phyloP scores from a whole-genome alignment of 371 early-diverging fungal genomes.

The Parasitella parasitica region DNA sequence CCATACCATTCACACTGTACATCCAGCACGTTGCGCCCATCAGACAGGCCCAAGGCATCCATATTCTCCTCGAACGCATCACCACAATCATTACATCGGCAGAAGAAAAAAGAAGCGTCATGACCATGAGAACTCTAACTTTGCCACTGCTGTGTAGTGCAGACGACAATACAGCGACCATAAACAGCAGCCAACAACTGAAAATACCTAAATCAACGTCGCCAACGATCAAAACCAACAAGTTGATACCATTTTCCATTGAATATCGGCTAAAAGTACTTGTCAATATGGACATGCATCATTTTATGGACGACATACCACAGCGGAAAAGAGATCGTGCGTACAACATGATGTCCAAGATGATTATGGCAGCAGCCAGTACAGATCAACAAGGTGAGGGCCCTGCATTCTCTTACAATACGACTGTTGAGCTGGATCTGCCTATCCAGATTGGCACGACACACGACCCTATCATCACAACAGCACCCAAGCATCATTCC shows the following conservation, averaged over 20 bases:
- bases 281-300: slow-evolving; percentile 20
- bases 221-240: background rate
- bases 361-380: background rate
- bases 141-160: slow-evolving; percentile 27
- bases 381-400: background rate
- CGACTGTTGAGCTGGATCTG: slow-evolving; percentile 8
- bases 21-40: slow-evolving; percentile 30
- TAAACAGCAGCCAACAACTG: background rate
- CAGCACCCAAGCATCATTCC: background rate
- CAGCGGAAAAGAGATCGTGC: slow-evolving; percentile 13
- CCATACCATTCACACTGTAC: slow-evolving; percentile 17
- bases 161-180: slow-evolving; percentile 4
- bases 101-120: slow-evolving; percentile 12
- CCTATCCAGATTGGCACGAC: slow-evolving; percentile 23
- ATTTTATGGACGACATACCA: slow-evolving; percentile 5
- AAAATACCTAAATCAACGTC: background rate
- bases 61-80: slow-evolving; percentile 22
- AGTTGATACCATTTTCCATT: slow-evolving; percentile 17
- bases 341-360: slow-evolving; percentile 10
- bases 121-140: slow-evolving; percentile 1
- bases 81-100: slow-evolving; percentile 2
- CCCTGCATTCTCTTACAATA: slow-evolving; percentile 6
- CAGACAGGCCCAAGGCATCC: slow-evolving; percentile 23
- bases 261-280: slow-evolving; percentile 23
- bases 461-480: background rate